Base-by-base conservation (phyloP, 2,329 filamentous ascomycete species). In the Exophiala viscosa region DNA sequence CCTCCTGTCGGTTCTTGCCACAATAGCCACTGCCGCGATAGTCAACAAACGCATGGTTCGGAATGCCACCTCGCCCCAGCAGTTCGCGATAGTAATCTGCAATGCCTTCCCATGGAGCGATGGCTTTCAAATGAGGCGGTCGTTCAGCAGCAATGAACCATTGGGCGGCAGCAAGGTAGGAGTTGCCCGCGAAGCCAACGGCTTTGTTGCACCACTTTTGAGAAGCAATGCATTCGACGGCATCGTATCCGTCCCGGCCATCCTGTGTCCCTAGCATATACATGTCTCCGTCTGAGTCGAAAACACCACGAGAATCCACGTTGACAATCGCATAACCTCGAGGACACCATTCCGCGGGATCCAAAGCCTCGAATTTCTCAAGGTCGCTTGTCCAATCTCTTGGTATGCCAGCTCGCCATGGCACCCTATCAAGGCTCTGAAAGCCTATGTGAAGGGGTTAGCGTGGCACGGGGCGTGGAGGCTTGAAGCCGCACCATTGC, bases 61-160 rank as follows among this genome's bases (percentile, higher is more conserved):
- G 54, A 28, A 56, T 56, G 1, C 75, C 74, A 10, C 76, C 75
- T 5, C 75, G 67, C 28, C 65, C 67, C 55, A 76, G 73, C 31
- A 73, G 69, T 55, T 78, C 74, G 1, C 73, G 69, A 52, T 74
- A 78, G 3, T 75, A 55, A 55, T 78, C 76, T 1, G 68, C 69
- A 36, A 66, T 70, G 9, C 73, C 75, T 58, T 60, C 55, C 54
- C 74, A 76, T 38, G 66, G 77, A 1, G 73, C 74, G 31, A 77
- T 74, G 0, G 69, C 68, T 14, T 66, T 66, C 3, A 76, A 64
- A 15, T 67, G 68, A 1, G 73, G 74, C 7, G 75, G 74, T 14
- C 67, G 62, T 32, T 69, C 62, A 0, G 72, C 65, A 0, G 73
- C 75, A 10, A 75, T 67, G 43, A 71, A 70, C 69, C 70, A 73